Evolutionary conservation across 352 stramenopile species (phyloP).

Genomic region (Phytophthora crassamura): DNA sequence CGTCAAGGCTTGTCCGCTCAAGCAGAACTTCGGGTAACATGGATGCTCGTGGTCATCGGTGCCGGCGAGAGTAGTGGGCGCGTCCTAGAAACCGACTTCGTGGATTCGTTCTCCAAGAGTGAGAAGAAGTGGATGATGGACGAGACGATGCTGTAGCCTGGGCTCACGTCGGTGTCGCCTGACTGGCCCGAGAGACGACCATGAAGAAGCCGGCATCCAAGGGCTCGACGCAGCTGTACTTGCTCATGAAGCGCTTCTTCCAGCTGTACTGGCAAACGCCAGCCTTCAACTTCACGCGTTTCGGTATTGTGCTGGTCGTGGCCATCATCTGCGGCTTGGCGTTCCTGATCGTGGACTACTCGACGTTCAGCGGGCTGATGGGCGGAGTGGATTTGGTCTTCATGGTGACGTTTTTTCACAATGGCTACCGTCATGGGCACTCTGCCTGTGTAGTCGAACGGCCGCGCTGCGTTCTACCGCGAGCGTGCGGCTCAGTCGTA

Average conservation of each 20-base stretch:
- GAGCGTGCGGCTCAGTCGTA: too few relatives aligned
- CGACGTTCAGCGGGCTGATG: slow-evolving; percentile 2
- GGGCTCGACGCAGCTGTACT: slow-evolving; percentile 27
- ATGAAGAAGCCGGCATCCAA: slow-evolving; percentile 20
- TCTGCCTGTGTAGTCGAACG: background rate
- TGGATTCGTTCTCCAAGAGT: slow-evolving; percentile 19
- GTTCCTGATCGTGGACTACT: slow-evolving; percentile 6
- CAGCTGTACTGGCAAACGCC: slow-evolving; percentile 36
- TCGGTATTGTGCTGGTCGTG: background rate
- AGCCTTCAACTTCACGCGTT: slow-evolving; percentile 59
- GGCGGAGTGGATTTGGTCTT: slow-evolving; percentile 55
- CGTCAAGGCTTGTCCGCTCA: slow-evolving; percentile 34
- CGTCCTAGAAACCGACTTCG: slow-evolving; percentile 44
- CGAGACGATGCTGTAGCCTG: slow-evolving; percentile 6
- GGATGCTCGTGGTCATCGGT: background rate
- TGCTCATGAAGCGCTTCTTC: slow-evolving; percentile 43
- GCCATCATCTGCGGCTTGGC: slow-evolving; percentile 9
- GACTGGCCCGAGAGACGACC: slow-evolving; percentile 19
- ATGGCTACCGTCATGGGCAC: slow-evolving; percentile 64
- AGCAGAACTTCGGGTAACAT: slow-evolving; percentile 21
- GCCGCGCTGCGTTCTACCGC: too few relatives aligned
- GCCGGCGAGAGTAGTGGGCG: slow-evolving; percentile 67
- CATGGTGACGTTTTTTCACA: slow-evolving; percentile 66
- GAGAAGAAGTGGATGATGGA: slow-evolving; percentile 12
- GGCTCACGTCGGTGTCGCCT: background rate